Percentiles rank a stretch among this genome's conserved stretches.
Evolutionary conservation across 2,329 filamentous ascomycete species (phyloP).

Genomic region (Pseudogymnoascus sp.): DNA sequence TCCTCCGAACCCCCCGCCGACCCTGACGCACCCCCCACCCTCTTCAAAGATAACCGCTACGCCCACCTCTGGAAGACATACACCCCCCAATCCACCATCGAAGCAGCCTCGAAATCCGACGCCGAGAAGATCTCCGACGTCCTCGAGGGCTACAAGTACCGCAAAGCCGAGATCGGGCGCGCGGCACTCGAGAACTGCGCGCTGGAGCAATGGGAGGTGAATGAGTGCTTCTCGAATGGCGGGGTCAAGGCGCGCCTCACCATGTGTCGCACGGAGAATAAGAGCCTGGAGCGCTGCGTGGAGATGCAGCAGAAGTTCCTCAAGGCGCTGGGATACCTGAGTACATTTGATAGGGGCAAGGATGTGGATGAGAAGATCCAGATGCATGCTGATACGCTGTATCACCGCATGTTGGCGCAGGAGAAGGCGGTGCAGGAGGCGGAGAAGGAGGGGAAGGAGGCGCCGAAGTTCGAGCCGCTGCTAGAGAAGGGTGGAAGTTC

Average conservation of each 20-base stretch:
- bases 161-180: constrained; percentile 66
- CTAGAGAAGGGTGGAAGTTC: constrained; percentile 51
- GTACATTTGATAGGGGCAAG: constrained; percentile 53
- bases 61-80: constrained; percentile 93
- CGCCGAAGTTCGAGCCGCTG: constrained; percentile 52
- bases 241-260: constrained; percentile 60
- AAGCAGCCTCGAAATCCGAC: constrained; percentile 62
- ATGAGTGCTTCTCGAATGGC: constrained; percentile 71
- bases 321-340: constrained; percentile 81
- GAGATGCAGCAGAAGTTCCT: constrained; percentile 83
- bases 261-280: constrained; percentile 73
- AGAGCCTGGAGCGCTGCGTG: constrained; percentile 77
- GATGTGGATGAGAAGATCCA: constrained; percentile 81
- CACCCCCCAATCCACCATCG: constrained; percentile 60
- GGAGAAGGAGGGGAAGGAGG: constrained; percentile 49
- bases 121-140: constrained; percentile 75
- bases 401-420: constrained; percentile 76
- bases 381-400: constrained; percentile 89
- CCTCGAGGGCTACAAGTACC: constrained; percentile 74
- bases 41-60: constrained; percentile 63
- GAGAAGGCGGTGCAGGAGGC: constrained; percentile 67
- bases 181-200: constrained; percentile 92
- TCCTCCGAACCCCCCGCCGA: constrained; percentile 8
- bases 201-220: constrained; percentile 74
- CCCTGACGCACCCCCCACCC: constrained; percentile 36